Percentiles rank a stretch among this genome's conserved stretches.
These are phyloP conservation scores for Cyclanthera cordifolia DNA, from an alignment of 306 rosid species.

Conservation along the genomic window DNA sequence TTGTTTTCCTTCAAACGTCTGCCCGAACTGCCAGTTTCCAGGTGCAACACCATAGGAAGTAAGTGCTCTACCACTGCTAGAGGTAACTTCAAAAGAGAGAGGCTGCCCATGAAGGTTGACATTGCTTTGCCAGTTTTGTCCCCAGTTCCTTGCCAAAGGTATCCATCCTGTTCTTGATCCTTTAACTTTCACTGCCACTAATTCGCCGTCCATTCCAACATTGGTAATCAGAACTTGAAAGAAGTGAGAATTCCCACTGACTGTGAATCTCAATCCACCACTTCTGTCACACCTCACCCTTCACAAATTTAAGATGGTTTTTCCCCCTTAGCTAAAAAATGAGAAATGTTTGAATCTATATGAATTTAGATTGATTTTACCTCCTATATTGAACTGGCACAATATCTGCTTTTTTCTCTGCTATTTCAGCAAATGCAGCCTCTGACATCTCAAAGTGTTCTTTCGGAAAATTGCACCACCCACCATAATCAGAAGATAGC, in stretches of 20 bases:
- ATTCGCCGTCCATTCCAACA: conserved; percentile 85
- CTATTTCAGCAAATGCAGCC: conserved; percentile 71
- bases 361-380: conserved; percentile 24
- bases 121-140: conserved; percentile 81
- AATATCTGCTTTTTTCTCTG: conserved; percentile 66
- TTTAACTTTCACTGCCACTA: conserved; percentile 81
- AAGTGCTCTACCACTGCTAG: conserved; percentile 65
- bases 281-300: conserved; percentile 76
- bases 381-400: conserved; percentile 90
- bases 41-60: conserved; percentile 83
- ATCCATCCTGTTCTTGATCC: conserved; percentile 96
- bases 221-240: conserved; percentile 65
- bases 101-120: conserved; percentile 71
- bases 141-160: conserved; percentile 89
- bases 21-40: conserved; percentile 59
- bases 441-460: conserved; percentile 90
- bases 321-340: conserved; percentile 6
- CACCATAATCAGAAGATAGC: conserved; percentile 81
- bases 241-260: conserved; percentile 65
- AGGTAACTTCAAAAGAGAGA: conserved; percentile 78
- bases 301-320: conserved; percentile 19
- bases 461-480: conserved; percentile 92
- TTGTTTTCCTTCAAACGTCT: conserved; percentile 86
- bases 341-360: background rate
- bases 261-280: conserved; percentile 68